Evolutionary conservation across 106 monocot species (phyloP).

Genomic region (Triglochin maritima): DNA sequence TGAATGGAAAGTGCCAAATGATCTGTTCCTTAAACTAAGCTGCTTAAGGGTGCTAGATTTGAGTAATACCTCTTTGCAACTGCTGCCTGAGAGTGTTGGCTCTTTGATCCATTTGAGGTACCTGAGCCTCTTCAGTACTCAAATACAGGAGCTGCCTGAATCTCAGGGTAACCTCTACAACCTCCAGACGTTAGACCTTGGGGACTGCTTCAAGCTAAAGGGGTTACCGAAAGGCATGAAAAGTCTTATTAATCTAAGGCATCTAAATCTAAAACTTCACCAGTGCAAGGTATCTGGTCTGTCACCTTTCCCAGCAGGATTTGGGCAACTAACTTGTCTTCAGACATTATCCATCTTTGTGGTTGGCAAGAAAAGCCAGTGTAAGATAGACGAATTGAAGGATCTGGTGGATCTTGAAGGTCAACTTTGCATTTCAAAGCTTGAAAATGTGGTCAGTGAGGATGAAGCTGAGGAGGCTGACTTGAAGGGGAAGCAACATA

Average conservation of each 20-base stretch:
- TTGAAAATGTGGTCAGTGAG: constrained; percentile 28
- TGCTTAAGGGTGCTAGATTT: constrained; percentile 36
- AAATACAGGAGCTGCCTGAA: constrained; percentile 37
- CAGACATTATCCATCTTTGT: constrained; percentile 38
- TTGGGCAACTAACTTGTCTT: constrained; percentile 25
- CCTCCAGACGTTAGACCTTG: constrained; percentile 43
- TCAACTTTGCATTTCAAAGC: constrained; percentile 42
- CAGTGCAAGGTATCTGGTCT: constrained; percentile 14
- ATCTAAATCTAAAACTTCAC: constrained; percentile 38
- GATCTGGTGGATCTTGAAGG: constrained; percentile 24
- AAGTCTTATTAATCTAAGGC: constrained; percentile 33
- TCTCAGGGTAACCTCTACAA: constrained; percentile 27
- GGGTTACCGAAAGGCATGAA: constrained; percentile 30
- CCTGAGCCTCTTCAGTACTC: constrained; percentile 28
- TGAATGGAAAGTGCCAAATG: constrained; percentile 8
- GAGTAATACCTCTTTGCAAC: constrained; percentile 7
- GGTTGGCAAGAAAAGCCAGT: constrained; percentile 10
- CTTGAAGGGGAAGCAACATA: constrained; percentile 20
- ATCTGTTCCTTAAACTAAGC: constrained; percentile 10
- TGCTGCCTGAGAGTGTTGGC: constrained; percentile 27
- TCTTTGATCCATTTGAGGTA: constrained; percentile 32
- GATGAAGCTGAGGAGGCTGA: constrained; percentile 21
- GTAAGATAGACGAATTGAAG: constrained; percentile 26
- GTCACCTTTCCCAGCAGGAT: constrained; percentile 29
- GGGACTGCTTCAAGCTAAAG: constrained; percentile 30